A percentile compares a stretch with the other conserved stretches of the same genome.
Evolutionary conservation across 208 protist species (phyloP).

Genomic region (Trypanosomatidae sp.): DNA sequence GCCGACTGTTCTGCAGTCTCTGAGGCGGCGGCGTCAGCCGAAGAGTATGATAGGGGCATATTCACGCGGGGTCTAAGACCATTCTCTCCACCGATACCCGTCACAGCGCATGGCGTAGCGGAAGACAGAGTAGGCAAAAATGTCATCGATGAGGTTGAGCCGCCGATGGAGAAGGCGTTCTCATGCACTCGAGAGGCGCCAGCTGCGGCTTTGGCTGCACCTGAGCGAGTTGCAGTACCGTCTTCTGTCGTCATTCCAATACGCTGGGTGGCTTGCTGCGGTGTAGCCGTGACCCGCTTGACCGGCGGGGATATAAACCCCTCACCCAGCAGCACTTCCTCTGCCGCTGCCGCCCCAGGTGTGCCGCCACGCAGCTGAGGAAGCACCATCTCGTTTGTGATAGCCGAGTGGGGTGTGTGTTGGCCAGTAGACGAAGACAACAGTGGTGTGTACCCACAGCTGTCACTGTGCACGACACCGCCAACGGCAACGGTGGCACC

Average conservation of each 20-base stretch:
- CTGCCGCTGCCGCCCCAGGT: background rate
- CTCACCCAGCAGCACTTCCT: conserved; percentile 24
- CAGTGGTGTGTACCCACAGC: background rate
- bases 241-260: background rate
- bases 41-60: background rate
- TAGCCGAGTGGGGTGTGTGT: conserved; percentile 1
- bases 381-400: background rate
- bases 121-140: background rate
- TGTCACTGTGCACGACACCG: background rate
- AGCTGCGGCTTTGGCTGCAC: background rate
- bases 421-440: background rate
- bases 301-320: conserved; percentile 17
- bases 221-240: background rate
- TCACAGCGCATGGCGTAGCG: background rate
- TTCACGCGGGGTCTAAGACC: background rate
- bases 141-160: background rate
- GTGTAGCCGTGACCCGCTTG: conserved; percentile 15
- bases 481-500: background rate
- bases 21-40: background rate
- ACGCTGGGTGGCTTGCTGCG: conserved; percentile 5
- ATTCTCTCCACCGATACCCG: background rate
- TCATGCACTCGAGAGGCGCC: background rate
- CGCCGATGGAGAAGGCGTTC: background rate
- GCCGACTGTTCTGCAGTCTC: background rate
- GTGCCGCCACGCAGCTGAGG: background rate